Base-by-base conservation (phyloP, 2,329 filamentous ascomycete species). In the Pleomassaria siparia region DNA sequence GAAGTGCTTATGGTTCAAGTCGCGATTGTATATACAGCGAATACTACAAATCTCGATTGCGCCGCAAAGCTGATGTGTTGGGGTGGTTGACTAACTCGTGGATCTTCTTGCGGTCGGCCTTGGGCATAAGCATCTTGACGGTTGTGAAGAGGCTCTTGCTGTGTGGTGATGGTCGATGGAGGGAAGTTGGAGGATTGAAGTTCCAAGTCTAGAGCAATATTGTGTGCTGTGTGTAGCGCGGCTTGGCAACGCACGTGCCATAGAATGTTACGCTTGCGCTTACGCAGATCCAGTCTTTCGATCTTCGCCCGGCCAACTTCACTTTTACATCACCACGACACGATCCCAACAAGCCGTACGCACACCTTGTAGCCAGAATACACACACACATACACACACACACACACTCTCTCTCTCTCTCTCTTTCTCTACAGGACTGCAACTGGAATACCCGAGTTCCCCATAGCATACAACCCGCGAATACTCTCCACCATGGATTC, bases 91-190 rank as follows among this genome's bases (percentile, higher is more conserved):
- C 89, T 88, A 92, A 95, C 88, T 92, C 92, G 86, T 99, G 94
- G 82, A 99, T 97, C 88, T 91, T 90, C 89, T 99, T 99, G 83
- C 95, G 91, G 83, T 99, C 94, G 79, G 90, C 88, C 88, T 97
- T 97, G 78, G 94, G 94, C 79, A 99, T 99, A 84, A 99, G 88
- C 94, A 77, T 77, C 65, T 75, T 76, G 72, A 69, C 73, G 69
- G 71, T 59, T 60, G 56, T 44, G 56, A 57, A 44, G 49, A 54
- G 52, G 58, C 58, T 64, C n/a, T n/a, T n/a, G 63, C 51, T 60
- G 53, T 44, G 43, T 35, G 41, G 40, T 46, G 51, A 44, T 49
- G 47, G 50, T 55, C 50, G 54, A 55, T 54, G 47, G 46, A 40
- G 37, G 16, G 24, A 25, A 42, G 40, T 16, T 43, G 40, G 28